phyloP scores from a whole-genome alignment of 345 rosid genomes.

The Angophora floribunda region DNA sequence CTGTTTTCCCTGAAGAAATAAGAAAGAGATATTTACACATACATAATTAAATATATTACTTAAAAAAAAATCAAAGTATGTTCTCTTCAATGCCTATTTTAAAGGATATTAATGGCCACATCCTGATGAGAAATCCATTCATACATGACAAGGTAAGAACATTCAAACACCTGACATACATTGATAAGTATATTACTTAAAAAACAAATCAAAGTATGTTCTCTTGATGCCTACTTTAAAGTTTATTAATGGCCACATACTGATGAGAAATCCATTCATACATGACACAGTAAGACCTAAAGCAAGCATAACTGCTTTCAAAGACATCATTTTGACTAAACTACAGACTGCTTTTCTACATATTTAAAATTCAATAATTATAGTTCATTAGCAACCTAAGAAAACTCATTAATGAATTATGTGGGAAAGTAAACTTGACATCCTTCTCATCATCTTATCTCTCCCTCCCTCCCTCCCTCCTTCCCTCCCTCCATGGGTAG shows the following conservation, averaged over 20 bases:
- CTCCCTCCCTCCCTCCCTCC: neutral
- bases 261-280: too few species aligned
- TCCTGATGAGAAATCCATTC: neutral
- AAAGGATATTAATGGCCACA: neutral
- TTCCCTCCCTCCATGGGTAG: neutral
- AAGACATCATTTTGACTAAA: neutral
- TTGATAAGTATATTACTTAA: neutral
- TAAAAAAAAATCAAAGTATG: neutral
- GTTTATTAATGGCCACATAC: too few species aligned
- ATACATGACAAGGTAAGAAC: neutral
- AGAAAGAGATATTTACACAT: neutral
- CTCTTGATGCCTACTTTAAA: too few species aligned
- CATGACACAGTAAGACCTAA: neutral
- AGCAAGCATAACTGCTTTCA: neutral
- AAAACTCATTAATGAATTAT: neutral
- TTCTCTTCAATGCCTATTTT: neutral
- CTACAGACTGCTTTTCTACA: neutral
- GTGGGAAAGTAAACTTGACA: neutral
- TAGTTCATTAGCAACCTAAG: neutral
- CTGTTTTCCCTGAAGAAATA: conserved; percentile 66
- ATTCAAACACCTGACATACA: neutral
- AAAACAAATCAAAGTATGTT: neutral
- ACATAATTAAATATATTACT: neutral
- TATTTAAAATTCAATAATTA: neutral
- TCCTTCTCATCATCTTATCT: neutral